Base-by-base conservation (phyloP, 2,329 filamentous ascomycete species). In the Neopestalotiopsis sp. region DNA sequence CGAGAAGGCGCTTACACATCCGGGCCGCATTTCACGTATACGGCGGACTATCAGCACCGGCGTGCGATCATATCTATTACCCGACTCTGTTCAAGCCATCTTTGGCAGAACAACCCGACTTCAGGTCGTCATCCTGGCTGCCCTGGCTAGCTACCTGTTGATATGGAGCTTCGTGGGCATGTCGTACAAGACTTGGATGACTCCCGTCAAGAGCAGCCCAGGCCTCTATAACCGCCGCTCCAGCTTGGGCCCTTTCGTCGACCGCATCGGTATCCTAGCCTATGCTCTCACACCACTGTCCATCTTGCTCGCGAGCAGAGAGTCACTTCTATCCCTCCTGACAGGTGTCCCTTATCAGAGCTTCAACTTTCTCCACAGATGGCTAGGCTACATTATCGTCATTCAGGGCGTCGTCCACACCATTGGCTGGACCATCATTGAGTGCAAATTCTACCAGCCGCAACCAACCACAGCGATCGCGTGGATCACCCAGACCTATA, bases 321-420 rank as follows among this genome's bases (percentile, higher is more conserved):
- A 94, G 76, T 92, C 90, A 0, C 81, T 94, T 1, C 84, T 94
- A 4, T 92, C 89, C 0, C 77, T 92, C 14, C 78, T 93, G 63
- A 94, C 92, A 0, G 92, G 92, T 1, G 84, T 94, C 0, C 91
- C 92, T 0, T 93, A 94, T 74, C 92, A 94, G 73, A 89, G 87
- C 74, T 94, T 94, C 84, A 91, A 92, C 78, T 94, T 94, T 75
- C 81, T 94, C 24, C 92, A 94, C 77, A 89, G 91, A 40, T 94
- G 92, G 92, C 81, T 91, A 0, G 92, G 92, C 6, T 91, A 91
- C 70, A 84, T 94, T 74, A 93, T 95, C 71, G 87, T 93, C 67
- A 76, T 88, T 0, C 92, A 94, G 76, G 86, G 88, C 2, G 80
- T 84, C 10, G 78, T 94, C 1, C 92, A 95, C 76, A 94, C 92